These are phyloP conservation scores for Parmelia sp. DNA, from an alignment of 495 filamentous ascomycete species.

Conservation along the genomic window DNA sequence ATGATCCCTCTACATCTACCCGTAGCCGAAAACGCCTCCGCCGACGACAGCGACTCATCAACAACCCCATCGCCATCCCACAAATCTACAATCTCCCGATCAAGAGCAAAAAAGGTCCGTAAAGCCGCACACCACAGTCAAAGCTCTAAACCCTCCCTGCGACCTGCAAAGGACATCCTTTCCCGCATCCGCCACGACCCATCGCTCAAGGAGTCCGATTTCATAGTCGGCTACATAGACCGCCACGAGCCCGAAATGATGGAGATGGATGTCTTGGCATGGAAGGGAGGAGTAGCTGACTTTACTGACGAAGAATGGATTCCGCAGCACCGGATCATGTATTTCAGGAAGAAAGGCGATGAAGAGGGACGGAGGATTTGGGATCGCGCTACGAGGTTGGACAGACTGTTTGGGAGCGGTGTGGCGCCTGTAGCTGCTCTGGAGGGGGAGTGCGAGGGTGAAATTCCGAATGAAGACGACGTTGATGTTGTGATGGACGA, in stretches of 20 bases:
- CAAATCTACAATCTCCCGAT: constrained; percentile 13
- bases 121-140: constrained; percentile 16
- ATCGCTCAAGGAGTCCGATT: constrained; percentile 53
- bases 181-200: constrained; percentile 69
- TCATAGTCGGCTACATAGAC: constrained; percentile 69
- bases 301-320: constrained; percentile 81
- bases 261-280: constrained; percentile 56
- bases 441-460: not conserved
- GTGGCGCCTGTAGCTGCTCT: not conserved
- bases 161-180: constrained; percentile 51
- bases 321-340: constrained; percentile 70
- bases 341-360: constrained; percentile 53
- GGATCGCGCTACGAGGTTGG: constrained; percentile 51
- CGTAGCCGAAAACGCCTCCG: not conserved
- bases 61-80: constrained; percentile 1
- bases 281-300: constrained; percentile 66
- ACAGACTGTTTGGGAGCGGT: constrained; percentile 54
- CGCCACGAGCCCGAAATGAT: constrained; percentile 44
- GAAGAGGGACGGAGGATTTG: constrained; percentile 43
- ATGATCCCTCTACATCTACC: constrained; percentile 11
- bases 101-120: constrained; percentile 18
- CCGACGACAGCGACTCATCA: constrained; percentile 7
- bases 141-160: constrained; percentile 16
- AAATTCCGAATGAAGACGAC: not conserved
- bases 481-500: not conserved